Evolutionary conservation across 495 filamentous ascomycete genomes (phyloP).

Genomic region (Neurospora intermedia): DNA sequence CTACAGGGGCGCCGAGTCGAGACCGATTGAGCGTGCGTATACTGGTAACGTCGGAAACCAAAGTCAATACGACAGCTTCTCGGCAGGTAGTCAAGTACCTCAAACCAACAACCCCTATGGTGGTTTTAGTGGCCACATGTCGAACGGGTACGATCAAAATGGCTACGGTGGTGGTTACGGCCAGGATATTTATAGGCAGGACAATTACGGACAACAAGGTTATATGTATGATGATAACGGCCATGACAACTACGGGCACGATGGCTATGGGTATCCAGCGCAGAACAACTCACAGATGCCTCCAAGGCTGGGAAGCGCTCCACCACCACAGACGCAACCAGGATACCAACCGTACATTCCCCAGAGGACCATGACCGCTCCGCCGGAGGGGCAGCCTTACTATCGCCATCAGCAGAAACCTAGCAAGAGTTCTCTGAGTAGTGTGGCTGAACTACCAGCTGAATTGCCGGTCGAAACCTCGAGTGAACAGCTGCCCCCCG

Average conservation of each 20-base stretch:
- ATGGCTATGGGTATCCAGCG: constrained; percentile 19
- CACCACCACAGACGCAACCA: constrained; percentile 23
- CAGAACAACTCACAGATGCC: constrained; percentile 27
- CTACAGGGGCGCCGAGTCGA: constrained; percentile 17
- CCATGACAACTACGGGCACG: constrained; percentile 24
- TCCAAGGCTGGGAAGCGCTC: constrained; percentile 26
- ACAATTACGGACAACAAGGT: constrained; percentile 2
- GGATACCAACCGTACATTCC: constrained; percentile 24
- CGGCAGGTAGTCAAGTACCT: not conserved
- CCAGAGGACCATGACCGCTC: constrained; percentile 42
- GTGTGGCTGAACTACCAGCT: constrained; percentile 3
- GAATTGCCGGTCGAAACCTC: not conserved
- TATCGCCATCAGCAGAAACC: constrained; percentile 15
- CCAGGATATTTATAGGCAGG: constrained; percentile 25
- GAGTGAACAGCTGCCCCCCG: not conserved
- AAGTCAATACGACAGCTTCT: not conserved
- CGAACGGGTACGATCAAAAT: not conserved
- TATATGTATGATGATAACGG: constrained; percentile 25
- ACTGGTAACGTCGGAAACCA: not conserved
- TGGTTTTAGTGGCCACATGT: not conserved
- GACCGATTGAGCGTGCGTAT: not conserved
- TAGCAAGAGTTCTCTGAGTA: constrained; percentile 23
- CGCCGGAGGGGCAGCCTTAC: constrained; percentile 19
- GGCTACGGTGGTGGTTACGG: constrained; percentile 12
- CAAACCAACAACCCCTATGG: constrained; percentile 7